Conservation (phyloP, 805 yeast genomes). For the Kluyveromyces aestuarii region DNA sequence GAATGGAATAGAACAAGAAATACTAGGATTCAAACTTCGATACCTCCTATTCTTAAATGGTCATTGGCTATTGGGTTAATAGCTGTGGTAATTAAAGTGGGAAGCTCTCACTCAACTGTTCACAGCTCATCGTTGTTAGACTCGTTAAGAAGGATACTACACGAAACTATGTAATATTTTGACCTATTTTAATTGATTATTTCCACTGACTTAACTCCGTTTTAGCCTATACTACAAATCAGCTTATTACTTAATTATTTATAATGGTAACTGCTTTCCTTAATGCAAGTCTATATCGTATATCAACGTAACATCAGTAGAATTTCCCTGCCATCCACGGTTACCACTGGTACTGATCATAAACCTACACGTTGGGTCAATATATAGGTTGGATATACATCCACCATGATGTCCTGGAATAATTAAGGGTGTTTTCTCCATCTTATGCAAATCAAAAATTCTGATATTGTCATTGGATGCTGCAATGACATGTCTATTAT, state of each 20-base stretch:
- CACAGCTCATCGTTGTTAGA: background rate
- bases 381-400: conserved; percentile 59
- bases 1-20: conserved; percentile 10
- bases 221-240: background rate
- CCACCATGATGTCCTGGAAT: conserved; percentile 98
- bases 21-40: background rate
- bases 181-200: background rate
- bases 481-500: conserved; percentile 67
- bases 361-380: conserved; percentile 83
- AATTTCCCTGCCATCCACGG: conserved; percentile 86
- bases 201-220: background rate
- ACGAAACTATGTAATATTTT: background rate
- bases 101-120: background rate
- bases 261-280: background rate
- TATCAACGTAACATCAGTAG: conserved; percentile 71
- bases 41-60: conserved; percentile 1
- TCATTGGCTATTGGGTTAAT: conserved; percentile 1
- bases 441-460: conserved; percentile 60
- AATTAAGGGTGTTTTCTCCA: conserved; percentile 41
- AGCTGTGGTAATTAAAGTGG: background rate
- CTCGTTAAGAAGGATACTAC: background rate
- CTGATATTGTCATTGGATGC: conserved; percentile 89
- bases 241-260: background rate
- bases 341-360: conserved; percentile 89
- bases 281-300: conserved; percentile 57